Percentiles rank a stretch among this genome's conserved stretches.
Conservation (phyloP, 2,329 filamentous ascomycete species). For the Xylaria sp. region DNA sequence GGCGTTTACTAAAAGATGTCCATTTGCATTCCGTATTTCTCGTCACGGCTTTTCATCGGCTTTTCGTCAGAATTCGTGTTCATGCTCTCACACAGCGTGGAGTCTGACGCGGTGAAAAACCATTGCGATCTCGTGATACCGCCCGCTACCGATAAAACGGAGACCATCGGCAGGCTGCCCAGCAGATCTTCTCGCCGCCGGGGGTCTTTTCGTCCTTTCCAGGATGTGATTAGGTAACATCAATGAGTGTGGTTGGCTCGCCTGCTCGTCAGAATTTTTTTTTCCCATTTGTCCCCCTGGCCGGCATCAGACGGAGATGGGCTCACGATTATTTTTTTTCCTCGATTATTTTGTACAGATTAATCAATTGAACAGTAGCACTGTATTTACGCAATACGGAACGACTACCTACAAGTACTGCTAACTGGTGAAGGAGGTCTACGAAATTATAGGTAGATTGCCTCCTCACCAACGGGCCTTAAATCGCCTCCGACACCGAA, state of each 20-base stretch:
- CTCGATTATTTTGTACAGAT: background rate
- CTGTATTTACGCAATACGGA: background rate
- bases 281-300: background rate
- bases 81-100: background rate
- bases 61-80: background rate
- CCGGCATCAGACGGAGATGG: conserved; percentile 13
- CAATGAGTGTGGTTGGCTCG: conserved; percentile 26
- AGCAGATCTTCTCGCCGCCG: conserved; percentile 3
- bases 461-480: background rate
- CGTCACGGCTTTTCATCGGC: conserved; percentile 1
- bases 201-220: background rate
- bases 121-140: background rate
- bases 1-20: background rate
- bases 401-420: too few species aligned
- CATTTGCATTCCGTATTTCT: background rate
- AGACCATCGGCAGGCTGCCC: background rate
- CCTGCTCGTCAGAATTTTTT: conserved; percentile 3
- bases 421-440: too few species aligned
- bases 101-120: background rate
- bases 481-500: background rate
- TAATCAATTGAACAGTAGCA: background rate
- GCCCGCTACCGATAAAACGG: background rate
- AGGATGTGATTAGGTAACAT: conserved; percentile 29
- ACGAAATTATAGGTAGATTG: too few species aligned
- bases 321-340: background rate